phyloP scores from a whole-genome alignment of 108 stramenopile genomes.

The Schizochytrium sp. region DNA sequence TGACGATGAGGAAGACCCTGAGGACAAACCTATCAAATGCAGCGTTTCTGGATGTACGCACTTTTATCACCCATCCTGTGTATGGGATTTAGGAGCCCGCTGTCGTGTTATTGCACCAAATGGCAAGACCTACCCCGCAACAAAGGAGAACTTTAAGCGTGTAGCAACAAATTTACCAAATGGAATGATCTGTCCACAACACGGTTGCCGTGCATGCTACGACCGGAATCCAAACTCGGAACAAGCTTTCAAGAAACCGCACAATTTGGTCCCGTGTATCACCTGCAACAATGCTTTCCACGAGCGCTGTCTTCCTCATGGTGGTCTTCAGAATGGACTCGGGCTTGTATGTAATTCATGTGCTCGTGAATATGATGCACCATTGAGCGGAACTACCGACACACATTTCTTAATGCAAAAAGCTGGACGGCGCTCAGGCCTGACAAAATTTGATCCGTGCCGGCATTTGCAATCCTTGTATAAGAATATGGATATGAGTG shows the following conservation, averaged over 20 bases:
- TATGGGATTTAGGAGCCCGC: background rate
- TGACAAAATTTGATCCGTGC: slow-evolving; percentile 36
- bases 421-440: background rate
- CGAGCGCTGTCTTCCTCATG: slow-evolving; percentile 47
- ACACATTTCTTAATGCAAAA: background rate
- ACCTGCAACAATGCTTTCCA: slow-evolving; percentile 37
- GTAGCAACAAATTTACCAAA: background rate
- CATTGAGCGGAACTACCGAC: slow-evolving; percentile 2
- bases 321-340: slow-evolving; percentile 38
- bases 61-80: slow-evolving; percentile 53
- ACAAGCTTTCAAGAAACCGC: background rate
- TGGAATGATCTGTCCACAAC: slow-evolving; percentile 12
- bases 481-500: slow-evolving; percentile 23
- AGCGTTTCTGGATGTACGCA: background rate
- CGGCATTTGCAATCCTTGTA: background rate
- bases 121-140: background rate
- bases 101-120: slow-evolving; percentile 17
- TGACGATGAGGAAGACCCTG: background rate
- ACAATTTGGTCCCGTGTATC: background rate
- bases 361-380: slow-evolving; percentile 55
- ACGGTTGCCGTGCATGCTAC: slow-evolving; percentile 36
- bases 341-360: slow-evolving; percentile 42
- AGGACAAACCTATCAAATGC: slow-evolving; percentile 33
- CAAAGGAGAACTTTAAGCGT: background rate
- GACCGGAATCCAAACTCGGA: slow-evolving; percentile 20